These are phyloP conservation scores for Tirmania nivea DNA, from an alignment of 495 filamentous ascomycete species.

Conservation along the genomic window DNA sequence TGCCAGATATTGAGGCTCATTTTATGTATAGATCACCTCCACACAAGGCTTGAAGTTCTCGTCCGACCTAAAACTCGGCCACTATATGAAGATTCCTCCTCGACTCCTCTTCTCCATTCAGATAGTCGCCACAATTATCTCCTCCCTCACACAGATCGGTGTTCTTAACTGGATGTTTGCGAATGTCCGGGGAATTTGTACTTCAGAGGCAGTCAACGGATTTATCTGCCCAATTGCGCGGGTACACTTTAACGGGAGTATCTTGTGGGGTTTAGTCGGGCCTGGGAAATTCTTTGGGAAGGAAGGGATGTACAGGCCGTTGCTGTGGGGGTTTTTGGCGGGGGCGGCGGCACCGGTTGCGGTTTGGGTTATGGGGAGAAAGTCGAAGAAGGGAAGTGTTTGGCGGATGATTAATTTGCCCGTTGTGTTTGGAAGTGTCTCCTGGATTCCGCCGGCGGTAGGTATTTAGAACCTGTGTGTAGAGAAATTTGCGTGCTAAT, in stretches of 20 bases:
- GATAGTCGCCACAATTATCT: constrained; percentile 57
- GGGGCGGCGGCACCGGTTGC: constrained; percentile 47
- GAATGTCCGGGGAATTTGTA: constrained; percentile 57
- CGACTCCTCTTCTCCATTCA: constrained; percentile 60
- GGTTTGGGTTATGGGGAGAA: constrained; percentile 34
- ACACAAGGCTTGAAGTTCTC: constrained; percentile 74
- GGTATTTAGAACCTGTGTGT: neutral
- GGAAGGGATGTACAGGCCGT: constrained; percentile 41
- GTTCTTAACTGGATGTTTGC: constrained; percentile 80
- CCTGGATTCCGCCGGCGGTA: constrained; percentile 61
- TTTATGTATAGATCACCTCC: constrained; percentile 39
- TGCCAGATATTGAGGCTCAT: neutral
- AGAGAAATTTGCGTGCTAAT: constrained; percentile 18
- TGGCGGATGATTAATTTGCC: constrained; percentile 48
- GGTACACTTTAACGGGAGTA: constrained; percentile 75
- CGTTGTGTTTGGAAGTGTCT: constrained; percentile 48
- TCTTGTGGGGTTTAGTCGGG: constrained; percentile 76
- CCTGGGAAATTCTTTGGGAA: constrained; percentile 56
- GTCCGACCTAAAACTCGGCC: constrained; percentile 66
- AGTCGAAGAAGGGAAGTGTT: constrained; percentile 23
- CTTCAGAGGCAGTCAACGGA: constrained; percentile 52
- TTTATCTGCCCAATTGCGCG: constrained; percentile 75
- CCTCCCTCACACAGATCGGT: constrained; percentile 55
- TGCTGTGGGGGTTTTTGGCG: constrained; percentile 58
- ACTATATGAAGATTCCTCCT: constrained; percentile 87